Percentiles rank a stretch among this genome's conserved stretches.
Evolutionary conservation across 345 rosid species (phyloP).

Genomic region (Eucalyptus camaldulensis): DNA sequence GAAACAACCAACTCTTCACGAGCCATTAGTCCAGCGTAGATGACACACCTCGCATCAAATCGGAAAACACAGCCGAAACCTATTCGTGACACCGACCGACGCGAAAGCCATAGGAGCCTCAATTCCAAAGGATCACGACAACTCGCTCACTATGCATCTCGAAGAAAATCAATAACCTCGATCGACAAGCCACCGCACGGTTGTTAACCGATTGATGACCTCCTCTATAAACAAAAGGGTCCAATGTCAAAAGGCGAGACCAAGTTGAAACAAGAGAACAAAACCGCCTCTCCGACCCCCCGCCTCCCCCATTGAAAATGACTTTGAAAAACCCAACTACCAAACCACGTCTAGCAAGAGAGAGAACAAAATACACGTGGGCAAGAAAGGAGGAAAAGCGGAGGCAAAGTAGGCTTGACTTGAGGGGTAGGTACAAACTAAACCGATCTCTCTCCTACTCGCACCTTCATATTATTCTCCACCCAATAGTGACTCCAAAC

Average conservation of each 20-base stretch:
- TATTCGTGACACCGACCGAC: fast-evolving
- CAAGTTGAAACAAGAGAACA: not conserved
- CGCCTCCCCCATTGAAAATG: not conserved
- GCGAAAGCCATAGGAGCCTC: not conserved
- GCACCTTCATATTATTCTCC: not conserved
- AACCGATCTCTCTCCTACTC: not conserved
- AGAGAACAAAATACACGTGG: not conserved
- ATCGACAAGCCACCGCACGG: not conserved
- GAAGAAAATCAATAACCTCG: not conserved
- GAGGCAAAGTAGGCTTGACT: not conserved
- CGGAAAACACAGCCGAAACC: fast-evolving
- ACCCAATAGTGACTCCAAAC: not conserved
- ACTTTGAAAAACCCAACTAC: not conserved
- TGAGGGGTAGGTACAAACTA: not conserved
- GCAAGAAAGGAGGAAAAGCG: not conserved
- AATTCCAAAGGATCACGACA: not conserved
- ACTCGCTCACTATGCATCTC: not conserved
- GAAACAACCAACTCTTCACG: not conserved
- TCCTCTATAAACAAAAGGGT: not conserved
- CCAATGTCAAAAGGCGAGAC: not conserved
- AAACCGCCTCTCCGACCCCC: not conserved
- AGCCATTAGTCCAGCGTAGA: not conserved
- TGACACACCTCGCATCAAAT: not conserved
- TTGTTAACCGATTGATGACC: not conserved
- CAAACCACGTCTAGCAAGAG: not conserved